Evolutionary conservation across 2,329 filamentous ascomycete genomes (phyloP).

Genomic region (Colletotrichum sp.): DNA sequence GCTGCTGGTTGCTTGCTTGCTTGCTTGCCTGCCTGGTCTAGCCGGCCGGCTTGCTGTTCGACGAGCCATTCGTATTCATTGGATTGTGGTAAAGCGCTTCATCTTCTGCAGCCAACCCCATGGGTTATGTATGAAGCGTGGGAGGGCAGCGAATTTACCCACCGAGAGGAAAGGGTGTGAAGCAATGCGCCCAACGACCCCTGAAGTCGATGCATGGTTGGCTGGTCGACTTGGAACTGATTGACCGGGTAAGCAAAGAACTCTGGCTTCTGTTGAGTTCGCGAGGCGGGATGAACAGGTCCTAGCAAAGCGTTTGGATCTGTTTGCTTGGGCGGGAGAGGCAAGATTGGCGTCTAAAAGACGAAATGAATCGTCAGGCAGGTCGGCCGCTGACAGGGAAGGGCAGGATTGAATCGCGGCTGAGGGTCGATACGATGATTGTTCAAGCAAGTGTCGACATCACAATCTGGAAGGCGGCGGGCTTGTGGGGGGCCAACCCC

Average conservation of each 20-base stretch:
- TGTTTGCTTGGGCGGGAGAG: background rate
- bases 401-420: background rate
- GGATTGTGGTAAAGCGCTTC: background rate
- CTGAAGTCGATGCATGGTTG: conserved; percentile 6
- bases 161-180: conserved; percentile 2
- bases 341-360: background rate
- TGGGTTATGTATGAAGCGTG: background rate
- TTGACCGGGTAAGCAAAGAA: background rate
- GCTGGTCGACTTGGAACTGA: conserved; percentile 2
- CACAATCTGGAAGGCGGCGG: conserved; percentile 1
- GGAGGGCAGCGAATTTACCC: background rate
- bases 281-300: conserved; percentile 3
- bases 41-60: background rate
- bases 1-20: background rate
- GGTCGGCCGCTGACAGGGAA: background rate
- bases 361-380: background rate
- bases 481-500: background rate
- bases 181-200: conserved; percentile 1
- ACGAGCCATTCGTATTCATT: conserved; percentile 2
- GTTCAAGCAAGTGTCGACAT: conserved; percentile 1
- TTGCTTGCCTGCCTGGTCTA: background rate
- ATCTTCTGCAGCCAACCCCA: conserved; percentile 1
- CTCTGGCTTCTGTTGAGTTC: background rate
- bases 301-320: background rate
- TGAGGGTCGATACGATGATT: background rate